phyloP scores from a whole-genome alignment of 2,329 filamentous ascomycete species.

The Dactylellina drechsleri region DNA sequence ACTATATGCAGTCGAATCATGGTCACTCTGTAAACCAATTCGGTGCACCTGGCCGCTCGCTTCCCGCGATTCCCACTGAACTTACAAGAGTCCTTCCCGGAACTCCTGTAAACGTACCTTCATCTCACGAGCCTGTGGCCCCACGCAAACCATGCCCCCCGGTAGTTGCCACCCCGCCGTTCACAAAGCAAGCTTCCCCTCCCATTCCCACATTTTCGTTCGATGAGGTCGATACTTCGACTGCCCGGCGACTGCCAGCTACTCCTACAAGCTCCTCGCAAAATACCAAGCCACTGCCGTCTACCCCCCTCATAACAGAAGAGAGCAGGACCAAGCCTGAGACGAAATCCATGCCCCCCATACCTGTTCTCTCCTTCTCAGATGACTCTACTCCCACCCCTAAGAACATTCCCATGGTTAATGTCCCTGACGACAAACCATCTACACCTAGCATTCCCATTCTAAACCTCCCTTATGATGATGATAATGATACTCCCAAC shows the following conservation, averaged over 20 bases:
- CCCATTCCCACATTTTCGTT: constrained; percentile 40
- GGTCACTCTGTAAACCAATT: constrained; percentile 1
- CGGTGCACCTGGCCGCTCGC: constrained; percentile 27
- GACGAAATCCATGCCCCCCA: constrained; percentile 44
- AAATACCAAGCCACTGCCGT: constrained; percentile 24
- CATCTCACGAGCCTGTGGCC: constrained; percentile 10
- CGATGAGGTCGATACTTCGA: constrained; percentile 21
- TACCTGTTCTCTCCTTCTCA: constrained; percentile 56
- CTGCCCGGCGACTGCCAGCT: constrained; percentile 31
- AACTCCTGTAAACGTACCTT: constrained; percentile 13
- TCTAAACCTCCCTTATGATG: constrained; percentile 50
- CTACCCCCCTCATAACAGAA: constrained; percentile 18
- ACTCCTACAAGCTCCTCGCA: constrained; percentile 13
- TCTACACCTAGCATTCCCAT: constrained; percentile 49
- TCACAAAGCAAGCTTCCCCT: constrained; percentile 27
- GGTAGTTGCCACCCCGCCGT: constrained; percentile 3
- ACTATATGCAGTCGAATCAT: constrained; percentile 6
- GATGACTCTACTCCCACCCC: constrained; percentile 52
- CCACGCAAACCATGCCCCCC: constrained; percentile 25
- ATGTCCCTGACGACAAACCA: constrained; percentile 51
- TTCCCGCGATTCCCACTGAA: constrained; percentile 31
- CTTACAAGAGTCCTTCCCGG: constrained; percentile 26
- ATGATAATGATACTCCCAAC: constrained; percentile 46
- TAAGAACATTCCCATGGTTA: constrained; percentile 53
- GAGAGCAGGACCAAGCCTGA: constrained; percentile 21